phyloP scores from a whole-genome alignment of 768 basidiomycete genomes.

The Mrakia frigida region DNA sequence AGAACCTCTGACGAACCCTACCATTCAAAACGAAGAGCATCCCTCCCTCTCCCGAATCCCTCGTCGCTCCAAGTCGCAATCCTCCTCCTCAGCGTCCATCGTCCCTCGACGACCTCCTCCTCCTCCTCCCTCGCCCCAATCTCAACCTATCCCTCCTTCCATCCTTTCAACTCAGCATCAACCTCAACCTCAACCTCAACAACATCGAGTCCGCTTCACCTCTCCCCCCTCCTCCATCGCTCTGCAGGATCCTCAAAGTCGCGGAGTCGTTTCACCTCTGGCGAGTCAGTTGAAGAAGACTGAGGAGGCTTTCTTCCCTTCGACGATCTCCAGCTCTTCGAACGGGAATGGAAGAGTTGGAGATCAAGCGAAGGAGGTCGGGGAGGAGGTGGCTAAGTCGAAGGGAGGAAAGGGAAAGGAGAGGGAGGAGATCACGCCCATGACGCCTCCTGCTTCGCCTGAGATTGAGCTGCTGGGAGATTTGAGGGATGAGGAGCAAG shows the following conservation, averaged over 20 bases:
- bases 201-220: background rate
- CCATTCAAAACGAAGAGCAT: background rate
- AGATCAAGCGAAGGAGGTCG: background rate
- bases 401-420: background rate
- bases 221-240: background rate
- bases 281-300: conserved; percentile 3
- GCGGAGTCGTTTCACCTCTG: background rate
- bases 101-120: background rate
- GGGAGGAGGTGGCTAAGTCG: background rate
- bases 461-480: no score
- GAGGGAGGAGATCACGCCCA: background rate
- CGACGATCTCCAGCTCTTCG: no score
- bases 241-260: background rate
- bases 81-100: background rate
- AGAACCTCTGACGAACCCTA: background rate
- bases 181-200: background rate
- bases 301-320: conserved; percentile 10
- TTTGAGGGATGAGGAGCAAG: no score
- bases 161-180: background rate
- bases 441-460: no score
- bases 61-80: background rate
- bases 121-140: background rate
- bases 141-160: background rate
- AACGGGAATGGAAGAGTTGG: background rate
- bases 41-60: conserved; percentile 4